Evolutionary conservation across 75 land plant species (phyloP).

Genomic region (Pseudotsuga menziesii): DNA sequence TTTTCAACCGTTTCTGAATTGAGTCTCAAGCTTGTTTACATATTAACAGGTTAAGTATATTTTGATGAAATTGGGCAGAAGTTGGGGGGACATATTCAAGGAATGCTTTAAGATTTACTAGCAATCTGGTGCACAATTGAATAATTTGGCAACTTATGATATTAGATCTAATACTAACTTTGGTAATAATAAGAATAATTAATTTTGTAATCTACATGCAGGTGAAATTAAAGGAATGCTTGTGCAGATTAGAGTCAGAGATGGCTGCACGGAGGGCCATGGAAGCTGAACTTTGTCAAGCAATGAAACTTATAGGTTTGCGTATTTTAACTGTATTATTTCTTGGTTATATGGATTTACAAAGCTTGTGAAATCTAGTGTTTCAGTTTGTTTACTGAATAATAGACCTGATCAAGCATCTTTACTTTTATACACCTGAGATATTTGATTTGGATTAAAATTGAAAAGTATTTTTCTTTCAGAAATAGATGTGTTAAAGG

Average conservation of each 20-base stretch:
- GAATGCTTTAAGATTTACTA: background rate
- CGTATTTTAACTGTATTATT: background rate
- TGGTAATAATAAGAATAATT: background rate
- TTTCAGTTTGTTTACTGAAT: no score
- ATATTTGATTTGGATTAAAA: no score
- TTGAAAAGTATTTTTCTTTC: no score
- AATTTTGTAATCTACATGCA: background rate
- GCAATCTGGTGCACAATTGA: background rate
- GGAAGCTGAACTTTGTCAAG: conserved; percentile 13
- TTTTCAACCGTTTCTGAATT: no score
- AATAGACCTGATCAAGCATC: no score
- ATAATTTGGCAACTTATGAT: background rate
- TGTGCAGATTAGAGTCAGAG: conserved; percentile 8
- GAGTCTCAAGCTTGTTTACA: no score
- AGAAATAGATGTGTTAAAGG: no score
- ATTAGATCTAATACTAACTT: background rate
- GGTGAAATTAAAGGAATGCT: conserved; percentile 1
- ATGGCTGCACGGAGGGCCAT: conserved; percentile 6
- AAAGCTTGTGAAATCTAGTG: no score
- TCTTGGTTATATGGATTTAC: background rate
- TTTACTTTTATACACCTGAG: no score
- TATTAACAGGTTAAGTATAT: no score
- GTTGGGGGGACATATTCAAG: no score
- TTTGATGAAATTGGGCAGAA: no score
- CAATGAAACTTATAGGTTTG: background rate